These are phyloP conservation scores for Leishmania turanica DNA, from an alignment of 208 protist species.

Conservation along the genomic window DNA sequence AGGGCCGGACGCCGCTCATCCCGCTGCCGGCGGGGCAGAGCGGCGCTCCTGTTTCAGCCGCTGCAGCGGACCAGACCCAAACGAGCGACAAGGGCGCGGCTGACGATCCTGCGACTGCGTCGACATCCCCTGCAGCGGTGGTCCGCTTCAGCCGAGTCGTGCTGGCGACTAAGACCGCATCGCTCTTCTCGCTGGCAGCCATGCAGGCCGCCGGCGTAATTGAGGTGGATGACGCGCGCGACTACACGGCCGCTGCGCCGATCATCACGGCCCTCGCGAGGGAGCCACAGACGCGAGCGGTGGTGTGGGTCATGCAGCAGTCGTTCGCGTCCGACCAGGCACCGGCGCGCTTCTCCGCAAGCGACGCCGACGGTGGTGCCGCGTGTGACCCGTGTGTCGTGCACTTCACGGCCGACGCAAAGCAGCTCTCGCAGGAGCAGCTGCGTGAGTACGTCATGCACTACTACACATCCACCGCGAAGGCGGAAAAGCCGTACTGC, in stretches of 20 bases:
- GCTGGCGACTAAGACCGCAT: conserved; percentile 33
- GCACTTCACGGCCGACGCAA: conserved; percentile 75
- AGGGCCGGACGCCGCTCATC: conserved; percentile 25
- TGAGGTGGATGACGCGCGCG: conserved; percentile 9
- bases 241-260: conserved; percentile 36
- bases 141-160: conserved; percentile 59
- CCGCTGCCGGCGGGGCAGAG: neutral
- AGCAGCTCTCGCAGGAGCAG: conserved; percentile 33
- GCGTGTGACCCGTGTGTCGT: conserved; percentile 36
- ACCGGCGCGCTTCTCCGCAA: conserved; percentile 9
- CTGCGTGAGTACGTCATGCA: conserved; percentile 54
- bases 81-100: neutral
- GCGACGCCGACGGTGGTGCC: neutral
- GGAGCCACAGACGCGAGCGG: conserved; percentile 27
- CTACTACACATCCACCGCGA: conserved; percentile 11
- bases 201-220: conserved; percentile 21
- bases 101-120: neutral
- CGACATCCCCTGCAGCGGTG: neutral
- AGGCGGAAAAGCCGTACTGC: neutral
- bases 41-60: neutral
- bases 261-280: conserved; percentile 44
- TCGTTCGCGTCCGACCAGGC: conserved; percentile 54
- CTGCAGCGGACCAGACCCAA: too few species aligned
- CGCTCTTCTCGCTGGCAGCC: conserved; percentile 46
- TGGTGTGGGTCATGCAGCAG: conserved; percentile 71